phyloP scores from a whole-genome alignment of 2,329 filamentous ascomycete genomes.

The Penicillium thymicola region DNA sequence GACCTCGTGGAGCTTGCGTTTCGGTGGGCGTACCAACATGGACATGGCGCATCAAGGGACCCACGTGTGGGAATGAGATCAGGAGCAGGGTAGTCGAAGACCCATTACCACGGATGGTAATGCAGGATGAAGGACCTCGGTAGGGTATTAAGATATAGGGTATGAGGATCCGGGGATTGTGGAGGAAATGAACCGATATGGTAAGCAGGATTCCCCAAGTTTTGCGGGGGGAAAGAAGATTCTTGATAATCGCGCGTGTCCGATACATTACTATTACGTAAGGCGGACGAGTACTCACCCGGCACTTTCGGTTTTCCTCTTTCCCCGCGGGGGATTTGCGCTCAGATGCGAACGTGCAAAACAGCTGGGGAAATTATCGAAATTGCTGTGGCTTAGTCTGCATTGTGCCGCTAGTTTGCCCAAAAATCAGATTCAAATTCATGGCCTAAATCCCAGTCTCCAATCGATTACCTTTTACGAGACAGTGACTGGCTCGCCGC shows the following conservation, averaged over 20 bases:
- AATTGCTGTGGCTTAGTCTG: not conserved
- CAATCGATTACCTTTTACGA: slow-evolving; percentile 17
- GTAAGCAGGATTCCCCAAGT: slow-evolving; percentile 2
- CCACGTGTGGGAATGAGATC: not conserved
- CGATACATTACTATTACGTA: not conserved
- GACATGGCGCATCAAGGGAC: slow-evolving; percentile 24
- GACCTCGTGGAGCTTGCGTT: slow-evolving; percentile 32
- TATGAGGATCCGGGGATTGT: not conserved
- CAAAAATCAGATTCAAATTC: not conserved
- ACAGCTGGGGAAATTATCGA: not conserved
- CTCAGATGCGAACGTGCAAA: slow-evolving; percentile 1
- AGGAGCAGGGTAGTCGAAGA: not conserved
- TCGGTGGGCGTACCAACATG: slow-evolving; percentile 30
- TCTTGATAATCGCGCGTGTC: not conserved
- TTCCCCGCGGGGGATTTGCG: slow-evolving; percentile 18
- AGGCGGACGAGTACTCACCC: slow-evolving; percentile 17
- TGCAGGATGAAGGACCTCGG: not conserved
- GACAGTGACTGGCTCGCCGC: slow-evolving; percentile 18
- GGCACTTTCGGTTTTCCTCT: slow-evolving; percentile 10
- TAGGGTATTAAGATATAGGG: not conserved
- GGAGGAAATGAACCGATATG: not conserved
- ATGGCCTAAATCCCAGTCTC: not conserved
- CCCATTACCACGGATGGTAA: slow-evolving; percentile 12
- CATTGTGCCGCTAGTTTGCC: not conserved
- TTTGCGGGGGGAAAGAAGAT: slow-evolving; percentile 3